Percentiles rank a stretch among this genome's conserved stretches.
phyloP scores from a whole-genome alignment of 2,329 filamentous ascomycete genomes.

The Calonectria henricotiae region DNA sequence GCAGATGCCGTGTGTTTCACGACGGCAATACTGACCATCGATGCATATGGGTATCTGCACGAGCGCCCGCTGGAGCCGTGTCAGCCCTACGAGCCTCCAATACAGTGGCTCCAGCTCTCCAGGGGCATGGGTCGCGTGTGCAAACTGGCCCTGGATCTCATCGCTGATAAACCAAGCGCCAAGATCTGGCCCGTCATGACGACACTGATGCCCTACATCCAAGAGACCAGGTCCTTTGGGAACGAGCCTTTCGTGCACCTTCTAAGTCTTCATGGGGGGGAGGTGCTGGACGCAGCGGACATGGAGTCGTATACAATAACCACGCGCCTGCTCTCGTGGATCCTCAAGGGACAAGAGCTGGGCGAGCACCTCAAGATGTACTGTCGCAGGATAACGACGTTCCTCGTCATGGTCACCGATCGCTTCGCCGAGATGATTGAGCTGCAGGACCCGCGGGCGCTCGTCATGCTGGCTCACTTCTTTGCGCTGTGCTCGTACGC shows the following conservation, averaged over 20 bases:
- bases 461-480: conserved; percentile 50
- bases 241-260: conserved; percentile 41
- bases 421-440: conserved; percentile 43
- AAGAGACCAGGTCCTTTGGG: background rate
- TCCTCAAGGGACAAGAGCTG: conserved; percentile 34
- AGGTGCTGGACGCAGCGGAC: conserved; percentile 34
- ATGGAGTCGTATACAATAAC: conserved; percentile 40
- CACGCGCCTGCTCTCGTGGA: conserved; percentile 43
- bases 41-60: conserved; percentile 45
- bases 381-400: conserved; percentile 42
- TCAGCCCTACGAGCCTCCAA: conserved; percentile 46
- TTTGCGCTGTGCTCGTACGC: conserved; percentile 44
- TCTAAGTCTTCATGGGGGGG: conserved; percentile 14
- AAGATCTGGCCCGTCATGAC: conserved; percentile 42
- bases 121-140: conserved; percentile 47
- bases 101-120: conserved; percentile 50
- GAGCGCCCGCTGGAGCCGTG: conserved; percentile 31
- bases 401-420: conserved; percentile 43
- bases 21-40: conserved; percentile 45
- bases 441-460: conserved; percentile 40
- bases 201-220: conserved; percentile 29
- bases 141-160: conserved; percentile 32
- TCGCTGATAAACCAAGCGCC: conserved; percentile 37
- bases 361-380: conserved; percentile 41
- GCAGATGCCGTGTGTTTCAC: conserved; percentile 49